Conservation (phyloP, 441 rosid species). For the Croton setiger region DNA sequence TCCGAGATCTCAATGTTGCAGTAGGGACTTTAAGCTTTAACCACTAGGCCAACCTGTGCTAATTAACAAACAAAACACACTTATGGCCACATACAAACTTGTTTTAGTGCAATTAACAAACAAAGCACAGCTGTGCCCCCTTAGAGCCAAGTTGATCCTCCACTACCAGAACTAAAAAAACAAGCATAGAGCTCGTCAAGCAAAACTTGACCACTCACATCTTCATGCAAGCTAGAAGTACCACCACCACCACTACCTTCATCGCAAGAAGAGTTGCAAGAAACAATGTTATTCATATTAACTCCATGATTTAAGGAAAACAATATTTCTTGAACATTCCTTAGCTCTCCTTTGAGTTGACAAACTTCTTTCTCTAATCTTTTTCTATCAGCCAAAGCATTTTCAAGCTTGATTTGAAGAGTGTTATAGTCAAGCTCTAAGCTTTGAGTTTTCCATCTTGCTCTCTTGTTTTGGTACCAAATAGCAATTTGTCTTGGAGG, state of each 20-base stretch:
- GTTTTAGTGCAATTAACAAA: too few relatives aligned
- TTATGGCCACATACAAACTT: too few relatives aligned
- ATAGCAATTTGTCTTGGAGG: constrained; percentile 77
- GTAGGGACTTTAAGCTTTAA: too few relatives aligned
- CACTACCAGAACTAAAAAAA: constrained; percentile 36
- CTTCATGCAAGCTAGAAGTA: constrained; percentile 28
- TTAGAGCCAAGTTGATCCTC: constrained; percentile 35
- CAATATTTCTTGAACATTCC: constrained; percentile 40
- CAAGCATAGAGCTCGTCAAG: constrained; percentile 67
- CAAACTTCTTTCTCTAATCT: constrained; percentile 54
- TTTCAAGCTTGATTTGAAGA: constrained; percentile 54
- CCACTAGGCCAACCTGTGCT: too few relatives aligned
- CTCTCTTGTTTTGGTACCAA: constrained; percentile 94
- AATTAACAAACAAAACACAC: too few relatives aligned
- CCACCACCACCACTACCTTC: constrained; percentile 21
- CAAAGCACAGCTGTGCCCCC: background rate
- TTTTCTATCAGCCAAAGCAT: constrained; percentile 44
- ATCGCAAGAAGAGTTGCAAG: constrained; percentile 29
- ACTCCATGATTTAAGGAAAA: constrained; percentile 16
- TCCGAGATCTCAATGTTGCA: too few relatives aligned
- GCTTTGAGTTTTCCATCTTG: constrained; percentile 77
- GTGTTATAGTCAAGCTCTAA: constrained; percentile 58
- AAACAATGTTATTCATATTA: constrained; percentile 2
- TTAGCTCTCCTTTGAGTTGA: constrained; percentile 57
- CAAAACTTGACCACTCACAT: constrained; percentile 35